Evolutionary conservation across 2,329 filamentous ascomycete species (phyloP).

Genomic region (Plectosphaerella sp.): DNA sequence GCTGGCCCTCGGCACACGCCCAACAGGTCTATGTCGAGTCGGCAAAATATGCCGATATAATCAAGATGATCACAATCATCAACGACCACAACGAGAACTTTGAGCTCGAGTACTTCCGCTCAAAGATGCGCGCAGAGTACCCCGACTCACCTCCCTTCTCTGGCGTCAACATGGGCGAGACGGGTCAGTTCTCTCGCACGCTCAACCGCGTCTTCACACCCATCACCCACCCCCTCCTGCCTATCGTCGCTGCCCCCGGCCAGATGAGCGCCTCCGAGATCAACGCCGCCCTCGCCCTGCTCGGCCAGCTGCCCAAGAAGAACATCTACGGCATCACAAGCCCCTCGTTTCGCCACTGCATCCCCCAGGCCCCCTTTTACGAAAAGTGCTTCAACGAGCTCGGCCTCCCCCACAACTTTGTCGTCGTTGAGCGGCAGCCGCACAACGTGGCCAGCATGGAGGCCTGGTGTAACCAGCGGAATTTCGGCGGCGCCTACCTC

Average conservation of each 20-base stretch:
- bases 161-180: slow-evolving; percentile 81
- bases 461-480: slow-evolving; percentile 64
- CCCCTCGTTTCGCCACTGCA: slow-evolving; percentile 56
- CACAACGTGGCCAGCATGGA: slow-evolving; percentile 64
- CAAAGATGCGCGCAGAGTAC: slow-evolving; percentile 65
- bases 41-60: slow-evolving; percentile 72
- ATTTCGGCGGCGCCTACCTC: slow-evolving; percentile 79
- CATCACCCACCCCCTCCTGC: slow-evolving; percentile 79
- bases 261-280: slow-evolving; percentile 84
- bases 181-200: slow-evolving; percentile 79
- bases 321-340: slow-evolving; percentile 78
- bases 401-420: slow-evolving; percentile 79
- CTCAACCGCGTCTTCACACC: slow-evolving; percentile 84
- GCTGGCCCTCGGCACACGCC: slow-evolving; percentile 73
- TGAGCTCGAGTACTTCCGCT: slow-evolving; percentile 84
- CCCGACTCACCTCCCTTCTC: slow-evolving; percentile 70
- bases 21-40: slow-evolving; percentile 68
- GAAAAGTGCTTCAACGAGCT: slow-evolving; percentile 80
- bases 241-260: slow-evolving; percentile 79
- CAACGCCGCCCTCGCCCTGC: slow-evolving; percentile 71
- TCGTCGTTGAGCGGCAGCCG: slow-evolving; percentile 66
- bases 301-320: slow-evolving; percentile 76
- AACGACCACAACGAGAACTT: slow-evolving; percentile 82
- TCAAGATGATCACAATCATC: slow-evolving; percentile 87
- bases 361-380: slow-evolving; percentile 77